phyloP scores from a whole-genome alignment of 768 basidiomycete species.

The Candolleomyces aberdarensis region DNA sequence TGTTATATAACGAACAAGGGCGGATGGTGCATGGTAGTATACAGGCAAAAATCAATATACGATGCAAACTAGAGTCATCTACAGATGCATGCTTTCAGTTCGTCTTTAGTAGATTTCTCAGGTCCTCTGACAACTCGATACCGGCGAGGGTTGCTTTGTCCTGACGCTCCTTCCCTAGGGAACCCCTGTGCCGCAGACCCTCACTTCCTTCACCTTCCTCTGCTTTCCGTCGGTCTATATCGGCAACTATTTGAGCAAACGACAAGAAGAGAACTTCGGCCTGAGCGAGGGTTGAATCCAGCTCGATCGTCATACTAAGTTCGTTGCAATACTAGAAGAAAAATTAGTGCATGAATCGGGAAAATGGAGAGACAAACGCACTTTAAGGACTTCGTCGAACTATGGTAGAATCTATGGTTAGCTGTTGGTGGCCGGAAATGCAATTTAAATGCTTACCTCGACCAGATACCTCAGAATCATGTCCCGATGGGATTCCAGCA shows the following conservation, averaged over 20 bases:
- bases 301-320: conserved; percentile 93
- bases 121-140: conserved; percentile 56
- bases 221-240: conserved; percentile 77
- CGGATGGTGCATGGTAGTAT: too few relatives aligned
- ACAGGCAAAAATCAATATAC: too few relatives aligned
- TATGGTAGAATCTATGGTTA: conserved; percentile 20
- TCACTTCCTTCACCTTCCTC: conserved; percentile 49
- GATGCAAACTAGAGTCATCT: too few relatives aligned
- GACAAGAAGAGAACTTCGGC: conserved; percentile 96
- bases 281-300: conserved; percentile 93
- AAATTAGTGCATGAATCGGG: conserved; percentile 3
- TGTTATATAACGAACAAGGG: too few relatives aligned
- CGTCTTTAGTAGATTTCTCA: conserved; percentile 50
- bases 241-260: conserved; percentile 83
- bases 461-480: conserved; percentile 94
- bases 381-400: conserved; percentile 84
- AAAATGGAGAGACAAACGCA: conserved; percentile 18
- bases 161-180: conserved; percentile 11
- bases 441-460: conserved; percentile 55
- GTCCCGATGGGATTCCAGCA: conserved; percentile 93
- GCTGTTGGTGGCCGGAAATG: not conserved
- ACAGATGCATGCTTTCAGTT: not conserved
- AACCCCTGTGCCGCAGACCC: conserved; percentile 20
- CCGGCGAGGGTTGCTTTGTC: conserved; percentile 31
- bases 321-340: conserved; percentile 80